phyloP scores from a whole-genome alignment of 768 basidiomycete genomes.

The Lactarius trivialis region DNA sequence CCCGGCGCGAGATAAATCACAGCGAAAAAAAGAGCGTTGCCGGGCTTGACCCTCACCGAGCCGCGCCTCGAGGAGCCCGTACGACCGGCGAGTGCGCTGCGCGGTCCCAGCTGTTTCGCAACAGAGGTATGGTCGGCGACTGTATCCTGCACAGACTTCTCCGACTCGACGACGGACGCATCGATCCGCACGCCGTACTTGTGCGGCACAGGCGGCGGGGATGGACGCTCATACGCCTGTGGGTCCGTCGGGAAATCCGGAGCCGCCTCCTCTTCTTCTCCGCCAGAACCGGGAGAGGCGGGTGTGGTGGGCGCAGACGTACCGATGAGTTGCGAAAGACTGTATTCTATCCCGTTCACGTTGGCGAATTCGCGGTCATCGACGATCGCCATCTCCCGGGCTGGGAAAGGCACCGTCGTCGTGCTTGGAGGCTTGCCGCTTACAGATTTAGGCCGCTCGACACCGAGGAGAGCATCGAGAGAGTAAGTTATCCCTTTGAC shows the following conservation, averaged over 20 bases:
- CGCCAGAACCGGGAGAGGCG: constrained; percentile 25
- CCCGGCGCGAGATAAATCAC: constrained; percentile 98
- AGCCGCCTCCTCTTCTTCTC: constrained; percentile 24
- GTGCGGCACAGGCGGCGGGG: constrained; percentile 30
- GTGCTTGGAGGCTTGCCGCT: constrained; percentile 24
- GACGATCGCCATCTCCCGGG: constrained; percentile 53
- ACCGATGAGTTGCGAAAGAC: constrained; percentile 84
- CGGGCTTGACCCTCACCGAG: constrained; percentile 48
- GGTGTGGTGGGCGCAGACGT: constrained; percentile 35
- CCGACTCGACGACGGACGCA: constrained; percentile 63
- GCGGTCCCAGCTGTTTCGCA: constrained; percentile 63
- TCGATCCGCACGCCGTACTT: constrained; percentile 69
- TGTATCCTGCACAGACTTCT: constrained; percentile 45
- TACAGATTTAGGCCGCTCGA: constrained; percentile 44
- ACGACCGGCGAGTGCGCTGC: constrained; percentile 34
- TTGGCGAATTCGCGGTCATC: constrained; percentile 89
- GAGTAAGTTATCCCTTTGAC: constrained; percentile 98
- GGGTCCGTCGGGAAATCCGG: constrained; percentile 22
- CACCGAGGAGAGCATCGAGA: constrained; percentile 85
- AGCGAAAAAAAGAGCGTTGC: constrained; percentile 82
- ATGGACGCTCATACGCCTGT: constrained; percentile 18
- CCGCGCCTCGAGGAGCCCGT: constrained; percentile 33
- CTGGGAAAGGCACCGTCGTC: constrained; percentile 33
- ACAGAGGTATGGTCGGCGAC: constrained; percentile 65
- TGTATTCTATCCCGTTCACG: constrained; percentile 96